A percentile compares a stretch with the other conserved stretches of the same genome.
Conservation (phyloP, 2,329 filamentous ascomycete species). For the Colletotrichum cordylinicola region DNA sequence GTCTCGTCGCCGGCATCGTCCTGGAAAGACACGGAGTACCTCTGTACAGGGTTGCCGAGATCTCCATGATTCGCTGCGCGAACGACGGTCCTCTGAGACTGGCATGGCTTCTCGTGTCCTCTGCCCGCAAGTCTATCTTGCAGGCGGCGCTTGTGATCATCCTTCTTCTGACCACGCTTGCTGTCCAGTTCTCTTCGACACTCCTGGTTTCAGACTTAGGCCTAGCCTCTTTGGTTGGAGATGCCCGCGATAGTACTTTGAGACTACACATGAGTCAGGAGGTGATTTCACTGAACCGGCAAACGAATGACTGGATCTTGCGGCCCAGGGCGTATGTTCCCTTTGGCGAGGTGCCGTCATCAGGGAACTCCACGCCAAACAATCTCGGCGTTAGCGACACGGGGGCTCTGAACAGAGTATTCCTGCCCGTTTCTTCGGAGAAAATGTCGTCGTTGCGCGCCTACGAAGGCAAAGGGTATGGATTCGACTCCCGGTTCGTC, state of each 20-base stretch:
- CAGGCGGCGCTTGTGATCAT: background rate
- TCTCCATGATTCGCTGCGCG: slow-evolving; percentile 25
- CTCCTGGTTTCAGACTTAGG: background rate
- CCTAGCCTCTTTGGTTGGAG: background rate
- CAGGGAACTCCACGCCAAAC: background rate
- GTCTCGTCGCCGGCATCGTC: slow-evolving; percentile 25
- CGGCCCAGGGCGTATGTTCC: background rate
- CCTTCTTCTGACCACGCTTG: background rate
- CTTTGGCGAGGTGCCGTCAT: background rate
- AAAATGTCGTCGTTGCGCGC: background rate
- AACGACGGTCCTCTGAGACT: slow-evolving; percentile 28
- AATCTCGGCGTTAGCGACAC: background rate
- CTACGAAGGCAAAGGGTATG: background rate
- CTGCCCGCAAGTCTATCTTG: background rate
- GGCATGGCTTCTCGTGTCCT: slow-evolving; percentile 22
- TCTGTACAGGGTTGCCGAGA: slow-evolving; percentile 25
- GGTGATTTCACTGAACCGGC: background rate
- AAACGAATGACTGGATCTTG: background rate
- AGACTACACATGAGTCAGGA: background rate
- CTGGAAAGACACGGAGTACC: slow-evolving; percentile 27
- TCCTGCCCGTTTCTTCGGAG: background rate
- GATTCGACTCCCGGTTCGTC: background rate
- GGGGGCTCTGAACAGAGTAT: background rate
- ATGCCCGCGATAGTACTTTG: background rate
- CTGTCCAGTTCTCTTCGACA: background rate